Percentiles rank a stretch among this genome's conserved stretches.
These are phyloP conservation scores for Trichoderma gracile DNA, from an alignment of 2,329 filamentous ascomycete genomes.

Conservation along the genomic window DNA sequence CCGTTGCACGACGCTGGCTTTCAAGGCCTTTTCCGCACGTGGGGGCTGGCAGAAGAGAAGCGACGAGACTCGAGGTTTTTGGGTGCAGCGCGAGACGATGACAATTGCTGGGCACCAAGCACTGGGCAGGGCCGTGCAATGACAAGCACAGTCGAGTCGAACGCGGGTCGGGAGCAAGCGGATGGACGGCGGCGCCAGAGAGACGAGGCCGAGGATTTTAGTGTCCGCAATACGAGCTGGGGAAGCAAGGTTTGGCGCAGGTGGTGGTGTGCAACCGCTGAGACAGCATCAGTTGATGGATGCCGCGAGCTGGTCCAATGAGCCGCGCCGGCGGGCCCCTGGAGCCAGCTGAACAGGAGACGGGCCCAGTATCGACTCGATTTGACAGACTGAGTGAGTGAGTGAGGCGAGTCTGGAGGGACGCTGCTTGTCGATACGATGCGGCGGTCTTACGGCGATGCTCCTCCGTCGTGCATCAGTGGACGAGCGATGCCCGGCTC, in stretches of 20 bases:
- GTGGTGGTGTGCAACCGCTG: conserved; percentile 15
- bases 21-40: conserved; percentile 3
- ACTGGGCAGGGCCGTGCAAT: background rate
- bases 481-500: background rate
- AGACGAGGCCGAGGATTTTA: conserved; percentile 2
- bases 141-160: background rate
- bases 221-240: conserved; percentile 26
- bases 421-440: too few species aligned
- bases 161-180: conserved; percentile 18
- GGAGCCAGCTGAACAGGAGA: conserved; percentile 23
- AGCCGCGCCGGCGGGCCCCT: conserved; percentile 4
- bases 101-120: too few species aligned
- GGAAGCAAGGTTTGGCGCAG: conserved; percentile 24
- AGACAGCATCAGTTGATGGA: too few species aligned
- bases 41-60: background rate
- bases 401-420: too few species aligned
- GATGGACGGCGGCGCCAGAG: conserved; percentile 13
- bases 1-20: conserved; percentile 8
- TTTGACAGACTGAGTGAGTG: background rate
- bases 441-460: too few species aligned
- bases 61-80: background rate
- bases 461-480: too few species aligned
- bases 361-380: too few species aligned
- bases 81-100: too few species aligned
- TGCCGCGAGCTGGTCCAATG: conserved; percentile 26